Percentiles rank a stretch among this genome's conserved stretches.
phyloP scores from a whole-genome alignment of 345 rosid genomes.

The Turnera subulata region DNA sequence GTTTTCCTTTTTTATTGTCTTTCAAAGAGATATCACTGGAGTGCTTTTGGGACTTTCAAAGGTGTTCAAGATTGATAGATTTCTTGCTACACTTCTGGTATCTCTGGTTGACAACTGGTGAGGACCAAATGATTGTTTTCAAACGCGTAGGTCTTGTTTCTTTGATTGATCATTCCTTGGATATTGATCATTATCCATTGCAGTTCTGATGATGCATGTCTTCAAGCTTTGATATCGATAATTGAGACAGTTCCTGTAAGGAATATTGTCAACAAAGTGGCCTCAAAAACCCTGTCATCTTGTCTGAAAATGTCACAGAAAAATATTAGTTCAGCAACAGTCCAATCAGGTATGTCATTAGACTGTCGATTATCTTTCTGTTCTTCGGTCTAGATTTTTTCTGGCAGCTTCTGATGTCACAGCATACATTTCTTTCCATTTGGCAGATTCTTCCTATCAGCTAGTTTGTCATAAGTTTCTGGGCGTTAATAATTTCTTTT shows the following conservation, averaged over 20 bases:
- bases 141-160: not conserved
- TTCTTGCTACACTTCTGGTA: conserved; percentile 57
- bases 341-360: conserved; percentile 47
- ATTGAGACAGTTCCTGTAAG: conserved; percentile 58
- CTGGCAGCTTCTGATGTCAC: too few relatives aligned
- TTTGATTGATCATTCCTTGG: conserved; percentile 5
- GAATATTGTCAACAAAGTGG: conserved; percentile 46
- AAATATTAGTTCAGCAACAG: conserved; percentile 33
- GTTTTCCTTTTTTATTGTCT: conserved; percentile 11
- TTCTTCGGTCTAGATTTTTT: not conserved
- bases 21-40: conserved; percentile 55
- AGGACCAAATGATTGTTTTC: conserved; percentile 17
- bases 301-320: conserved; percentile 59
- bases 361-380: not conserved
- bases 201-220: conserved; percentile 69
- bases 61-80: conserved; percentile 72
- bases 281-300: conserved; percentile 52
- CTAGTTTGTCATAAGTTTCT: too few relatives aligned
- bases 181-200: conserved; percentile 25
- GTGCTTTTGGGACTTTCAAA: conserved; percentile 59
- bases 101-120: conserved; percentile 71
- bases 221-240: conserved; percentile 46
- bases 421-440: too few relatives aligned
- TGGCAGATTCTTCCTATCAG: too few relatives aligned
- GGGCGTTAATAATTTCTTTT: too few relatives aligned